Base-by-base conservation (phyloP, 1,139 yeast species). In the Protomyces arabidopsidicola region DNA sequence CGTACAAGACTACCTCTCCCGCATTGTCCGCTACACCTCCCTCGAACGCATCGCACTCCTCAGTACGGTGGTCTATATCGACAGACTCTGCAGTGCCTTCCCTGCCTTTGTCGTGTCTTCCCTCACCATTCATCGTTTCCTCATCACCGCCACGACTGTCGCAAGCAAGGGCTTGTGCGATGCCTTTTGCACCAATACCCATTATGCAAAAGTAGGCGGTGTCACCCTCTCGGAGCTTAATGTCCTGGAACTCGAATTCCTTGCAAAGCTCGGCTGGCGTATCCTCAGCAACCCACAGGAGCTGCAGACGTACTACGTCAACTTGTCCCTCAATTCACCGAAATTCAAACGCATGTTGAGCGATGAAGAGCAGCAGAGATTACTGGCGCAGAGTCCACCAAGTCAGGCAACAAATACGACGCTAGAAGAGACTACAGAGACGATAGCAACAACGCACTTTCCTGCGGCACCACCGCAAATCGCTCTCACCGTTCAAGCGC, bases 191-290 rank as follows among this genome's bases (percentile, higher is more conserved):
- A 90, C 97, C 4, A 93, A 91, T 74, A 83, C 87, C 45, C 97
- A 91, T 74, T 93, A 93, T 73, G 96, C 98, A 10, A 88, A 88
- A 73, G 98, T 93, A 20, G 98, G 98, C 1, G 98, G 98, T 68
- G 87, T 93, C 6, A 90, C 93, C 48, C 78, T 87, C 53, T 82
- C 86, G 66, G 98, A 93, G 74, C 78, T 93, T 69, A 93, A 93
- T 74, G 81, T 93, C 66, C 78, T 93, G 55, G 98, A 93, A 73
- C 84, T 88, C 64, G 98, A 93, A 75, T 90, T 93, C 71, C 79
- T 93, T 63, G 83, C 83, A 57, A 78, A 93, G 68, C 93, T 93
- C 12, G 85, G 86, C 68, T 93, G 95, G 84, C 79, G 87, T 65
- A 84, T 86, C 12, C 80, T 86, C 5, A 90, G 90, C 0, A 78